Percentiles rank a stretch among this genome's conserved stretches.
phyloP scores from a whole-genome alignment of 2,329 filamentous ascomycete species.

The Neopestalotiopsis sp. region DNA sequence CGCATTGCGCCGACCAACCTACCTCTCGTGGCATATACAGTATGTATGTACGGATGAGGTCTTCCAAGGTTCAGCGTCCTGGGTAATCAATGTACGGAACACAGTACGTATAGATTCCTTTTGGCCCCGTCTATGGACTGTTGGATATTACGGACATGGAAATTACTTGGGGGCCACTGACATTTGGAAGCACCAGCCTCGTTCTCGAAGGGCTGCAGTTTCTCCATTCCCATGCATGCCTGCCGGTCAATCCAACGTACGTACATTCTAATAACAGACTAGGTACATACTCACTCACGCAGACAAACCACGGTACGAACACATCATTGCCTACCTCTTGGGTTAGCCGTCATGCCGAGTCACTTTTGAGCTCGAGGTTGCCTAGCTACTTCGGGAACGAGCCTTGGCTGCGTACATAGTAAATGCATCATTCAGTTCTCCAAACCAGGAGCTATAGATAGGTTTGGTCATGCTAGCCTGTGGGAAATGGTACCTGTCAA shows the following conservation, averaged over 20 bases:
- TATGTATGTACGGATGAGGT: neutral
- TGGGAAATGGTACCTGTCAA: neutral
- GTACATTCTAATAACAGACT: neutral
- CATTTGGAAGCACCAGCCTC: constrained; percentile 28
- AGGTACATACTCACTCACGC: constrained; percentile 17
- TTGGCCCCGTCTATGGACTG: neutral
- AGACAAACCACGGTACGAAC: neutral
- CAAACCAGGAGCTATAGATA: neutral
- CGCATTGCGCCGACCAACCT: neutral
- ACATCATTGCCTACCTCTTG: constrained; percentile 21
- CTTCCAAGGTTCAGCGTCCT: neutral
- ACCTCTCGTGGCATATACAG: neutral
- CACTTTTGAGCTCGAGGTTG: neutral
- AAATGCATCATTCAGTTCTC: neutral
- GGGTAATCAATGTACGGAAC: neutral
- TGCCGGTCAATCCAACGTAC: constrained; percentile 13
- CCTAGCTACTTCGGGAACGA: constrained; percentile 28
- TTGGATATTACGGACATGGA: neutral
- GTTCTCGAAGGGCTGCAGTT: constrained; percentile 22
- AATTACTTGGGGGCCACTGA: neutral
- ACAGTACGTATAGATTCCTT: neutral
- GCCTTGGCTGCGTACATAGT: neutral
- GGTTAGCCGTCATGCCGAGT: constrained; percentile 8
- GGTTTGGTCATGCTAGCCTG: neutral
- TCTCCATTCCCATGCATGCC: constrained; percentile 31